These are phyloP conservation scores for Exserohilum turcica DNA, from an alignment of 2,329 filamentous ascomycete species.

Conservation along the genomic window DNA sequence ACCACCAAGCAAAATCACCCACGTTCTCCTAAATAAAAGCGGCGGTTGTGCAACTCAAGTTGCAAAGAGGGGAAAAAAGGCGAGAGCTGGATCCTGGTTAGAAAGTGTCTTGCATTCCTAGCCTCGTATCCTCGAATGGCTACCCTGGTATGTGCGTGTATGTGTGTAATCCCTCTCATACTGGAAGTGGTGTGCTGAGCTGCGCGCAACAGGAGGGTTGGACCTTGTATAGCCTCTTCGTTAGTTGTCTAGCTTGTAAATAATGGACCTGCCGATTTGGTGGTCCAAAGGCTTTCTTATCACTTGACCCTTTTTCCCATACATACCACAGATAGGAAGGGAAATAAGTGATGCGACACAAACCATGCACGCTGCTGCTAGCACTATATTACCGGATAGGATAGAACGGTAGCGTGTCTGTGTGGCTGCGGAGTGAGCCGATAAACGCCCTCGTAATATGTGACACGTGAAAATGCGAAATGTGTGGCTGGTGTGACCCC, in stretches of 20 bases:
- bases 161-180: neutral
- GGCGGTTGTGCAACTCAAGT: constrained; percentile 15
- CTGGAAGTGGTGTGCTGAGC: constrained; percentile 11
- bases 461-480: neutral
- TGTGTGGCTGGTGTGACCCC: neutral
- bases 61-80: neutral
- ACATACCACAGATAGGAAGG: neutral
- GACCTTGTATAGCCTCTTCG: constrained; percentile 5
- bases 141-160: neutral
- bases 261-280: constrained; percentile 4
- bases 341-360: neutral
- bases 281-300: constrained; percentile 1
- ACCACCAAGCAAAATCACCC: constrained; percentile 19
- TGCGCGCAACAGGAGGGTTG: neutral
- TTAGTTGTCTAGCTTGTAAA: constrained; percentile 1
- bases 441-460: neutral
- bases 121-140: neutral
- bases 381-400: neutral
- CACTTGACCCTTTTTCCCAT: neutral
- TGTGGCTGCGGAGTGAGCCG: neutral
- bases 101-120: constrained; percentile 1
- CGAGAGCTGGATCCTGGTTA: neutral
- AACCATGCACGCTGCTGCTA: neutral
- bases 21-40: constrained; percentile 7
- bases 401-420: neutral